phyloP scores from a whole-genome alignment of 148 eudicot genomes.

The Persicaria maculosa region DNA sequence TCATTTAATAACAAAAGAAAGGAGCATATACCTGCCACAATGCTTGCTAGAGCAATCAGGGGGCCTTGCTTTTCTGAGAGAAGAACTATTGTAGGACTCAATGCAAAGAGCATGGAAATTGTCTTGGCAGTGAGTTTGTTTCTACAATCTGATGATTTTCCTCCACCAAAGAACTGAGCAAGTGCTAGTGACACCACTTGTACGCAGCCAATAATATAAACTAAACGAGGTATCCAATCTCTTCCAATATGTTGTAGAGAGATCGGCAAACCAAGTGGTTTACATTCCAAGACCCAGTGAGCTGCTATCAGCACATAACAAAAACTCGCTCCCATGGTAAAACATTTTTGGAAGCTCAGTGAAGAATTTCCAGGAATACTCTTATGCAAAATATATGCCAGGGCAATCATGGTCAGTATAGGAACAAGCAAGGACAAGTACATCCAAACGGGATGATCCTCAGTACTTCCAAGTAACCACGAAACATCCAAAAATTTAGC shows the following conservation, averaged over 20 bases:
- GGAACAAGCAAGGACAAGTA: conserved; percentile 42
- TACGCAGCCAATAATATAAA: conserved; percentile 54
- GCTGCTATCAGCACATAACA: conserved; percentile 57
- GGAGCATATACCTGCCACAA: conserved; percentile 63
- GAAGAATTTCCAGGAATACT: conserved; percentile 24
- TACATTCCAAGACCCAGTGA: conserved; percentile 60
- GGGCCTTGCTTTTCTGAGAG: conserved; percentile 93
- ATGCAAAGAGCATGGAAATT: conserved; percentile 67
- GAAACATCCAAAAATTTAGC: conserved; percentile 37
- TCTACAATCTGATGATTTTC: conserved; percentile 26
- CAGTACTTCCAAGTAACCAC: conserved; percentile 33
- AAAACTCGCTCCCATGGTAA: conserved; percentile 45
- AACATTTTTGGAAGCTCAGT: conserved; percentile 34
- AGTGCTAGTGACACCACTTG: conserved; percentile 53
- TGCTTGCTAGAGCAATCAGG: conserved; percentile 50
- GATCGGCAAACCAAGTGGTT: conserved; percentile 29
- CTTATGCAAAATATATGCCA: conserved; percentile 47
- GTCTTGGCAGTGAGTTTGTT: conserved; percentile 38
- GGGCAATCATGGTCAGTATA: conserved; percentile 33
- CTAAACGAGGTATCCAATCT: conserved; percentile 51
- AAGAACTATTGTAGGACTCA: conserved; percentile 66
- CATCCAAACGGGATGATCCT: conserved; percentile 41
- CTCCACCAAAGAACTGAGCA: conserved; percentile 29
- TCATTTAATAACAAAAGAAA: background rate
- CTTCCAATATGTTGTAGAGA: conserved; percentile 27